These are phyloP conservation scores for Dryadomyces quercivorus DNA, from an alignment of 2,329 filamentous ascomycete genomes.

Conservation along the genomic window DNA sequence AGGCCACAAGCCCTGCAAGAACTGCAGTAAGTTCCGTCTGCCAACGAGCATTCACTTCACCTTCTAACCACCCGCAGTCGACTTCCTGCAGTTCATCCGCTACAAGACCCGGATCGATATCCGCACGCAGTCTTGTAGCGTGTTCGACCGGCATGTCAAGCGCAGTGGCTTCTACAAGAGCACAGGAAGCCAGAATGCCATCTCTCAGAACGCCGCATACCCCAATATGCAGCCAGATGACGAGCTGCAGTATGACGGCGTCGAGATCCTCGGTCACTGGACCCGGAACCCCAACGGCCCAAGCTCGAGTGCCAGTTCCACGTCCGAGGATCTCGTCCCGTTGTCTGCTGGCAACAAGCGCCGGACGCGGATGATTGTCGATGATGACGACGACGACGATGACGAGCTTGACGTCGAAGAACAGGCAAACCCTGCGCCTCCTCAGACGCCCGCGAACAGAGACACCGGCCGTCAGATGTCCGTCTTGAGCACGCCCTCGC, in stretches of 20 bases:
- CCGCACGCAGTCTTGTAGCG: neutral
- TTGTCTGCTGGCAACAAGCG: neutral
- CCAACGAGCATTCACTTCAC: neutral
- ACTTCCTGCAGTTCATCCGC: conserved; percentile 3
- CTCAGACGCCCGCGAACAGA: neutral
- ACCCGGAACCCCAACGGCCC: no score
- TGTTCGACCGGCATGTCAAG: conserved; percentile 1
- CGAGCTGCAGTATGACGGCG: no score
- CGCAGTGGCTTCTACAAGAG: neutral
- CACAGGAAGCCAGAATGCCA: neutral
- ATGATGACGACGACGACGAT: neutral
- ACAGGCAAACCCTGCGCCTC: no score
- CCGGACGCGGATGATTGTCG: neutral
- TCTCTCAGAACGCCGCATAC: no score
- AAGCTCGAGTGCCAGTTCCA: neutral
- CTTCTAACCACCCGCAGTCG: neutral
- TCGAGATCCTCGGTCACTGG: no score
- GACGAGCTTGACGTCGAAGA: neutral
- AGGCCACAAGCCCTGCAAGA: conserved; percentile 10
- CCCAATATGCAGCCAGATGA: no score
- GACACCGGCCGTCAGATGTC: neutral
- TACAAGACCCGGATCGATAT: conserved; percentile 2
- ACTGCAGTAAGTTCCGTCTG: conserved; percentile 6
- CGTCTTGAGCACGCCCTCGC: conserved; percentile 7
- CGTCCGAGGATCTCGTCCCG: neutral